Evolutionary conservation across 768 basidiomycete genomes (phyloP).

Genomic region (Lentinula sp.): DNA sequence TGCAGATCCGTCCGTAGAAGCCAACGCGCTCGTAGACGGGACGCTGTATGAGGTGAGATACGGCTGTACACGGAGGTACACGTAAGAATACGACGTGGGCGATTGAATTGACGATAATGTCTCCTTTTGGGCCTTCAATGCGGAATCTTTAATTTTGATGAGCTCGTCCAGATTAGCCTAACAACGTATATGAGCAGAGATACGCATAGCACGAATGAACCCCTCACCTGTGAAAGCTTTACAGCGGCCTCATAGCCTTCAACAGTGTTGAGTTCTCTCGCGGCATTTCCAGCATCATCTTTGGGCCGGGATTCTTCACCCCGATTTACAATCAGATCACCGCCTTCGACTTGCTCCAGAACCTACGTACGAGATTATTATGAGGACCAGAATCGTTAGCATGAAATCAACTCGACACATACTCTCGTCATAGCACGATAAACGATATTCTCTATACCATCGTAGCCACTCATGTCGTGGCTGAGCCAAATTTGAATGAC

Average conservation of each 20-base stretch:
- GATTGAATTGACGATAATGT: conserved; percentile 27
- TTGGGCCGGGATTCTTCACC: conserved; percentile 74
- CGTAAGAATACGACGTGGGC: conserved; percentile 79
- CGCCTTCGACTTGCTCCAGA: conserved; percentile 92
- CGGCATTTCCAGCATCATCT: conserved; percentile 33
- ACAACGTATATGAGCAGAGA: neutral
- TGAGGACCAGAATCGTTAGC: neutral
- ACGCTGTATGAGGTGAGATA: conserved; percentile 55
- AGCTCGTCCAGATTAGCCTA: conserved; percentile 78
- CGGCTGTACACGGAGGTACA: conserved; percentile 93
- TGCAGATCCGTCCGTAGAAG: conserved; percentile 18
- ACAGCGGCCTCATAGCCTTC: conserved; percentile 81
- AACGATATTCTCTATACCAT: conserved; percentile 90
- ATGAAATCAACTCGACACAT: conserved; percentile 2
- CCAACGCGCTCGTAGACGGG: conserved; percentile 20
- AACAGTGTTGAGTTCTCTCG: conserved; percentile 74
- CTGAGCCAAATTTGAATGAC: conserved; percentile 94
- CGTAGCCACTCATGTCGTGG: conserved; percentile 96
- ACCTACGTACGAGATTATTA: conserved; percentile 40
- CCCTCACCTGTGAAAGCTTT: conserved; percentile 73
- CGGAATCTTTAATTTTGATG: conserved; percentile 50
- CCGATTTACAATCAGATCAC: conserved; percentile 83
- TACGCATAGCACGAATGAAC: neutral
- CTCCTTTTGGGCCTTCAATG: conserved; percentile 20
- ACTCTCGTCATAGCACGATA: conserved; percentile 79